Evolutionary conservation across 2,329 filamentous ascomycete species (phyloP).

Genomic region (Leptographium procerum): DNA sequence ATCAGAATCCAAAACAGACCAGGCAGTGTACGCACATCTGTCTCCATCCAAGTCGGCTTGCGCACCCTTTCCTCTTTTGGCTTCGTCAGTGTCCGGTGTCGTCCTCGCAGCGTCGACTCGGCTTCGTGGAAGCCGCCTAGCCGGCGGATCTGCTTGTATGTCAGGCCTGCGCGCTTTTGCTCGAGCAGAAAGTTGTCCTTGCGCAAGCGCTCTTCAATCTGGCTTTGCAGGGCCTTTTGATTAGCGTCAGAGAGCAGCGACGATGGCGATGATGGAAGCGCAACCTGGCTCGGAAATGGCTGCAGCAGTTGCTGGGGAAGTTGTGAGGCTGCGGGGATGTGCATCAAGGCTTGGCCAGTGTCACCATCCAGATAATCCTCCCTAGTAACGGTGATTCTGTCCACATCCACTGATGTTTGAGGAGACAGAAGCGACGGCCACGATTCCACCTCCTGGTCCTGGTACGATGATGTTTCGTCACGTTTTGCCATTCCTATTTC

Average conservation of each 20-base stretch:
- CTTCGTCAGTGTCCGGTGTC: slow-evolving; percentile 56
- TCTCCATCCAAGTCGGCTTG: slow-evolving; percentile 50
- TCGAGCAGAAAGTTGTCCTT: slow-evolving; percentile 41
- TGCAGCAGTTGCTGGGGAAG: not conserved
- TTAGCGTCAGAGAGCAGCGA: not conserved
- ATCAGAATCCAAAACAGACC: not conserved
- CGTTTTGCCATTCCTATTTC: not conserved
- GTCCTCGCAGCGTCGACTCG: slow-evolving; percentile 62
- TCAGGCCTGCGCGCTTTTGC: slow-evolving; percentile 43
- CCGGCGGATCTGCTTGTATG: slow-evolving; percentile 53
- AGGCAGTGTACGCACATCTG: slow-evolving; percentile 44
- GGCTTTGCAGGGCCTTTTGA: not conserved
- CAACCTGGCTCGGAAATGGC: not conserved
- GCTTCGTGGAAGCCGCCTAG: slow-evolving; percentile 47
- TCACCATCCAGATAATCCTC: not conserved
- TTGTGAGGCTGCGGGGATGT: no score
- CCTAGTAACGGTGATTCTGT: not conserved
- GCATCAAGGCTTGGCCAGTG: no score
- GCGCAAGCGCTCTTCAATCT: slow-evolving; percentile 7
- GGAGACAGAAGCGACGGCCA: not conserved
- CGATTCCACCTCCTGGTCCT: not conserved
- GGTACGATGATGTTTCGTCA: not conserved
- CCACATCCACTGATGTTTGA: not conserved
- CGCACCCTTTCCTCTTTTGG: slow-evolving; percentile 48
- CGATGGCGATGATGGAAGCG: not conserved